A percentile compares a stretch with the other conserved stretches of the same genome.
Conservation (phyloP, 2,329 filamentous ascomycete genomes). For the Diaporthe velutina region DNA sequence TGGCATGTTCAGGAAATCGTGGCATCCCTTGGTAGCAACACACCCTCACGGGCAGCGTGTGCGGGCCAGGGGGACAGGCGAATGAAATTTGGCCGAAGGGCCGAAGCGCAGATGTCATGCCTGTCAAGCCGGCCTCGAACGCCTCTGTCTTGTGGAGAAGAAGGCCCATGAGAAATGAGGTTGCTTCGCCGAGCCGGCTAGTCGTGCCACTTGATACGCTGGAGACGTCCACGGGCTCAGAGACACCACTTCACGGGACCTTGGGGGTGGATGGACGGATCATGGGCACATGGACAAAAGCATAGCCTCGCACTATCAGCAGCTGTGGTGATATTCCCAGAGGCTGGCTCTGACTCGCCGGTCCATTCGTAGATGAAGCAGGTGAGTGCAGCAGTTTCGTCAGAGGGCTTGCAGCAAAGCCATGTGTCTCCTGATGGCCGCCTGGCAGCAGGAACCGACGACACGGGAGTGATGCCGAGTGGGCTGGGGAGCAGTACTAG, state of each 20-base stretch:
- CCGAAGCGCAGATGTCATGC: slow-evolving; percentile 17
- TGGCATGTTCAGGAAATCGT: slow-evolving; percentile 33
- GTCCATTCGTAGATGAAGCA: neutral
- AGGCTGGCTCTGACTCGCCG: slow-evolving; percentile 26
- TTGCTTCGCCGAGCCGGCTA: neutral
- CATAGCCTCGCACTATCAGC: slow-evolving; percentile 25
- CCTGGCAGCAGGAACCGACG: neutral
- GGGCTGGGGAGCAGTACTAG: slow-evolving; percentile 11
- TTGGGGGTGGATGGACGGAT: slow-evolving; percentile 1
- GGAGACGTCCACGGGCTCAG: slow-evolving; percentile 12
- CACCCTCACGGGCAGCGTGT: slow-evolving; percentile 32
- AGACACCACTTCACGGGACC: slow-evolving; percentile 26
- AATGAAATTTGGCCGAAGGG: slow-evolving; percentile 29
- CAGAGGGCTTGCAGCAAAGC: neutral
- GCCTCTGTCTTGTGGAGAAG: slow-evolving; percentile 17
- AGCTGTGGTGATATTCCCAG: neutral
- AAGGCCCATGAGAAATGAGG: slow-evolving; percentile 6
- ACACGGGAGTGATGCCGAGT: slow-evolving; percentile 21
- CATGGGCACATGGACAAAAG: slow-evolving; percentile 27
- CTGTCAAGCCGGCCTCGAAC: slow-evolving; percentile 20
- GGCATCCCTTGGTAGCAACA: slow-evolving; percentile 26
- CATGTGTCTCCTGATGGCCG: slow-evolving; percentile 5
- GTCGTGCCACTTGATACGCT: slow-evolving; percentile 34
- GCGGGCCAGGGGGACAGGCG: slow-evolving; percentile 16
- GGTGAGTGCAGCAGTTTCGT: slow-evolving; percentile 3